Evolutionary conservation across 129 eudicot genomes (phyloP), one percentile per base, ranked within the genome.

Genomic region (Artemisia argyi): DNA sequence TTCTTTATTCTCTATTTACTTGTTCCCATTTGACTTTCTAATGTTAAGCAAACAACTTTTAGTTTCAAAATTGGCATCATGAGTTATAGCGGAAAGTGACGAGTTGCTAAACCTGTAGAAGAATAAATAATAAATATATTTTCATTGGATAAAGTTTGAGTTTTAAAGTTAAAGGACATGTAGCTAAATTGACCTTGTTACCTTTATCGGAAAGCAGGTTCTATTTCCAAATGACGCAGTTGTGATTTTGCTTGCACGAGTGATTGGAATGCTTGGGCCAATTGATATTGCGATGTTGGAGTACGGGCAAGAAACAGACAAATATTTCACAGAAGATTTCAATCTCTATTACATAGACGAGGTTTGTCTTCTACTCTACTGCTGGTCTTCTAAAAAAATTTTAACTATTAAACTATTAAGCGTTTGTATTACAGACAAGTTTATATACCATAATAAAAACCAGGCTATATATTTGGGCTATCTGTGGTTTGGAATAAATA

Each of bases 201-300:
- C 47, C 20, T 73, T 51, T 14, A 74, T 53, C 42, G 11, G 26
- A 14, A 66, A 28, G 39, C 76, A 95, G 99, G 99, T 95, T 68
- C 84, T 95, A 22, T 95, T 95, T 80, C 99, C 97, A 61, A 95
- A 95, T 67, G 99, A 95, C 65, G 74, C 80, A 2, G 69, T 91
- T 69, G 90, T 73, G 24, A 79, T 86, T 84, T 79, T 88, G 74
- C 88, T 95, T 77, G 96, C 90, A 4, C 97, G 97, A 13, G 79
- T 95, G 85, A 81, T 95, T 61, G 94, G 89, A 57, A 68, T 91
- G 65, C 83, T 95, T 50, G 99, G 99, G 50, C 99, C 97, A 42
- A 82, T 95, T 73, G 97, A 95, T 77, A 77, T 69, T 68, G 95
- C 88, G 57, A 88, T 95, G 97, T 79, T 94, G 68, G 79, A 69